Percentiles rank a stretch among this genome's conserved stretches.
phyloP scores from a whole-genome alignment of 805 yeast genomes.

The Cyberlindnera samutprakarnensis region DNA sequence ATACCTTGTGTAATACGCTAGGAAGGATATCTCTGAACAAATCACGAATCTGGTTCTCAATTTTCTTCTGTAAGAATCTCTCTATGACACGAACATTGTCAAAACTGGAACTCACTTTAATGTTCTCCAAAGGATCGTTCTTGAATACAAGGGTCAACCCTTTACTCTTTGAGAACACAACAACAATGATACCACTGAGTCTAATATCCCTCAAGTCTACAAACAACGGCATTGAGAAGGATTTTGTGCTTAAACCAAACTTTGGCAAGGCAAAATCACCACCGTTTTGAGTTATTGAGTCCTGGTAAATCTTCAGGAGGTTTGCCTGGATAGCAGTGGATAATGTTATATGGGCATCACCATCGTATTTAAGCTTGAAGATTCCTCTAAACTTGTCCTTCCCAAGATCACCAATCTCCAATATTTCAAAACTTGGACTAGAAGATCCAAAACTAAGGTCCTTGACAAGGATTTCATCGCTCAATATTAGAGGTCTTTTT shows the following conservation, averaged over 20 bases:
- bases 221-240: slow-evolving; percentile 73
- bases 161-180: slow-evolving; percentile 73
- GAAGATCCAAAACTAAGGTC: slow-evolving; percentile 67
- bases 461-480: slow-evolving; percentile 58
- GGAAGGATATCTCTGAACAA: slow-evolving; percentile 82
- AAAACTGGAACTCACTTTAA: slow-evolving; percentile 79
- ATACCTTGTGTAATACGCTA: slow-evolving; percentile 66
- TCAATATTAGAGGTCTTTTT: slow-evolving; percentile 60
- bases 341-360: slow-evolving; percentile 68
- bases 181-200: slow-evolving; percentile 74
- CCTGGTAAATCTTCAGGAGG: slow-evolving; percentile 59
- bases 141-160: slow-evolving; percentile 83
- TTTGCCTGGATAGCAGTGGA: slow-evolving; percentile 82
- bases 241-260: slow-evolving; percentile 56
- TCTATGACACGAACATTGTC: slow-evolving; percentile 80
- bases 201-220: slow-evolving; percentile 64
- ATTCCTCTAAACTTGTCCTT: slow-evolving; percentile 74
- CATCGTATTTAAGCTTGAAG: slow-evolving; percentile 67
- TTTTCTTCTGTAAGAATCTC: slow-evolving; percentile 73
- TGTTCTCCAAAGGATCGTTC: slow-evolving; percentile 81
- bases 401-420: slow-evolving; percentile 78
- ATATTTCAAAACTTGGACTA: slow-evolving; percentile 69
- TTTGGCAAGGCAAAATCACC: slow-evolving; percentile 56
- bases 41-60: slow-evolving; percentile 72
- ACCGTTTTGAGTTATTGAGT: slow-evolving; percentile 19